Evolutionary conservation across 768 basidiomycete genomes (phyloP).

Genomic region (Lentinula sp.): DNA sequence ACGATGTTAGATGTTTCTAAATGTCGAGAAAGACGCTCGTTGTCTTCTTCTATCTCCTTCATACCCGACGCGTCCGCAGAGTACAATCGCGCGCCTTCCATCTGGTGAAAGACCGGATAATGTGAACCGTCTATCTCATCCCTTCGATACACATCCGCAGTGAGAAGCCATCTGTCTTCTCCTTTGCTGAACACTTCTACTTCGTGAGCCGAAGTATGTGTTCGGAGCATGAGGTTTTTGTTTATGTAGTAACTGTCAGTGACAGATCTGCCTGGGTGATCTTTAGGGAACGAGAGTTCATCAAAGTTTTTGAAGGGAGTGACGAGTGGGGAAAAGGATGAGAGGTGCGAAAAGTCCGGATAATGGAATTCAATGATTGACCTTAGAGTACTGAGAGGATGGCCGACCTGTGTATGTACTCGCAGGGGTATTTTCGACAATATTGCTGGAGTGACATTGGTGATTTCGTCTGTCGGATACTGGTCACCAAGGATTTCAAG

Average conservation of each 20-base stretch:
- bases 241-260: slow-evolving; percentile 98
- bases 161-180: slow-evolving; percentile 79
- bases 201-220: slow-evolving; percentile 98
- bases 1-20: slow-evolving; percentile 71
- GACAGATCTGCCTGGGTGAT: slow-evolving; percentile 87
- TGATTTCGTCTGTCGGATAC: slow-evolving; percentile 73
- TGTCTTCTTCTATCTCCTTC: slow-evolving; percentile 66
- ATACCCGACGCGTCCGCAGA: slow-evolving; percentile 48
- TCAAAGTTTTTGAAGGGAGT: slow-evolving; percentile 93
- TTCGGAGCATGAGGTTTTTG: slow-evolving; percentile 84
- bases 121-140: slow-evolving; percentile 98
- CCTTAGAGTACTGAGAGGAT: slow-evolving; percentile 86
- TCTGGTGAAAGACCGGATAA: slow-evolving; percentile 98
- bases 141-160: slow-evolving; percentile 94
- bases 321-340: slow-evolving; percentile 83
- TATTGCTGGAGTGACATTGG: slow-evolving; percentile 85
- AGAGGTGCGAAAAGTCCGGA: slow-evolving; percentile 61
- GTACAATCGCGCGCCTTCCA: slow-evolving; percentile 90
- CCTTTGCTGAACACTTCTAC: slow-evolving; percentile 82
- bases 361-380: slow-evolving; percentile 82
- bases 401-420: slow-evolving; percentile 69
- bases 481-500: slow-evolving; percentile 53
- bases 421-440: slow-evolving; percentile 71
- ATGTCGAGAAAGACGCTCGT: slow-evolving; percentile 49
- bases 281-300: slow-evolving; percentile 86